phyloP scores from a whole-genome alignment of 2,329 filamentous ascomycete species.

The Cladosporium austrohemisphaericum region DNA sequence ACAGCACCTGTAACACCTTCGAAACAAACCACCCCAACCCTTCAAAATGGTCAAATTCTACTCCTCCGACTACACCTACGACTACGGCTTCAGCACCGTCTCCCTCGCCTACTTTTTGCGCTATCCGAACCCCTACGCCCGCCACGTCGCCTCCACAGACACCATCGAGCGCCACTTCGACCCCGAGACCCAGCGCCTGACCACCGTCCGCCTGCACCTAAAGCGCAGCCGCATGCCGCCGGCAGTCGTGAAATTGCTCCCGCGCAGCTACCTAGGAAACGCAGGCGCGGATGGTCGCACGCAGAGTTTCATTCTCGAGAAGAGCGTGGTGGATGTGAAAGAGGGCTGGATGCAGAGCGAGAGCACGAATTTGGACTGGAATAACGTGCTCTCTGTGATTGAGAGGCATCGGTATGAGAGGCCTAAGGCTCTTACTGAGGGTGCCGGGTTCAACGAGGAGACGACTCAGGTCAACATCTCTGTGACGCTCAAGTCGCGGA shows the following conservation, averaged over 20 bases:
- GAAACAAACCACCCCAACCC: background rate
- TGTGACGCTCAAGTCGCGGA: constrained; percentile 66
- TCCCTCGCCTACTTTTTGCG: constrained; percentile 86
- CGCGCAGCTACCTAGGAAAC: constrained; percentile 60
- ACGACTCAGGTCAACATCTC: constrained; percentile 68
- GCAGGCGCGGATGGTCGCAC: constrained; percentile 55
- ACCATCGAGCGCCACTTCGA: constrained; percentile 73
- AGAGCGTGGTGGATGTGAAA: constrained; percentile 71
- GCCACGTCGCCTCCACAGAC: constrained; percentile 78
- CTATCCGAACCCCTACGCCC: constrained; percentile 81
- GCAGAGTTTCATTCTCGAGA: constrained; percentile 75
- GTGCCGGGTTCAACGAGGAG: constrained; percentile 24
- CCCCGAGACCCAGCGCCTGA: constrained; percentile 66
- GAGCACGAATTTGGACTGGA: constrained; percentile 77
- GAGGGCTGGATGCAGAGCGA: constrained; percentile 82
- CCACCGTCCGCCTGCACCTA: constrained; percentile 74
- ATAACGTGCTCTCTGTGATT: constrained; percentile 72
- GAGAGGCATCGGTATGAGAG: constrained; percentile 69
- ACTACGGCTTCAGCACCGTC: constrained; percentile 78
- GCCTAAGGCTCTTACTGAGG: constrained; percentile 31
- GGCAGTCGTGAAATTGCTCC: constrained; percentile 71
- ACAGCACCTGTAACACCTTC: background rate
- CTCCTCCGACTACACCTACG: constrained; percentile 63
- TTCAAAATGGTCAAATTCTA: constrained; percentile 51
- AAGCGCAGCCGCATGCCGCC: constrained; percentile 76